These are phyloP conservation scores for Leccinum rimulosum DNA, from an alignment of 768 basidiomycete genomes.

Conservation along the genomic window DNA sequence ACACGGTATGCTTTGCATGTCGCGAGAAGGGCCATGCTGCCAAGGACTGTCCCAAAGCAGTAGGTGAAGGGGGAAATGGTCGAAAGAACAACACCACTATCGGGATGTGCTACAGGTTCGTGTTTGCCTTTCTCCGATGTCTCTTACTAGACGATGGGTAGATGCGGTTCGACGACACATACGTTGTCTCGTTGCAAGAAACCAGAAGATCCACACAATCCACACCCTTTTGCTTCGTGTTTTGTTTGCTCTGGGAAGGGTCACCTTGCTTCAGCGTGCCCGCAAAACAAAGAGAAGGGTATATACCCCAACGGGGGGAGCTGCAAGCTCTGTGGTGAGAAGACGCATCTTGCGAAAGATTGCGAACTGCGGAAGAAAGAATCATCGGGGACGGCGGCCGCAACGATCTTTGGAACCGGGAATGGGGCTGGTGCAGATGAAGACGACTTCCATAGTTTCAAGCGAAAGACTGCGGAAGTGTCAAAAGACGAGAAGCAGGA, in stretches of 20 bases:
- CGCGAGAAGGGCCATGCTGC: constrained; percentile 81
- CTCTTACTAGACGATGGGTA: constrained; percentile 27
- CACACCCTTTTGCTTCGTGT: constrained; percentile 86
- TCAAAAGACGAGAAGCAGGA: constrained; percentile 56
- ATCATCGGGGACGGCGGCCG: constrained; percentile 27
- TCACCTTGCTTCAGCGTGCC: constrained; percentile 83
- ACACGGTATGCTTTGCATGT: constrained; percentile 84
- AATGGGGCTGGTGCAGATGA: constrained; percentile 80
- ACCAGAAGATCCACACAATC: constrained; percentile 55
- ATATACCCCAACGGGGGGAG: constrained; percentile 89
- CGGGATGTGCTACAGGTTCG: constrained; percentile 73
- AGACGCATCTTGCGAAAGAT: constrained; percentile 81
- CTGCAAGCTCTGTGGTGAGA: constrained; percentile 87
- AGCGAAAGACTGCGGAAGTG: constrained; percentile 58
- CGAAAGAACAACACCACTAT: constrained; percentile 33
- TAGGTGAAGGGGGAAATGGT: constrained; percentile 20
- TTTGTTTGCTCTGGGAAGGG: constrained; percentile 86
- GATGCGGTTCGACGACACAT: constrained; percentile 81
- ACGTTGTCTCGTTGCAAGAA: constrained; percentile 76
- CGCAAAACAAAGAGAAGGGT: constrained; percentile 74
- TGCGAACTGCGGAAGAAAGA: constrained; percentile 68
- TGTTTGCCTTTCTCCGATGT: constrained; percentile 1
- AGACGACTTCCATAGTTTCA: constrained; percentile 88
- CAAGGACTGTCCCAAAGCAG: constrained; percentile 65
- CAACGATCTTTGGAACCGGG: constrained; percentile 32